These are phyloP conservation scores for Maudiozyma bulderi DNA, from an alignment of 805 yeast species.

Conservation along the genomic window DNA sequence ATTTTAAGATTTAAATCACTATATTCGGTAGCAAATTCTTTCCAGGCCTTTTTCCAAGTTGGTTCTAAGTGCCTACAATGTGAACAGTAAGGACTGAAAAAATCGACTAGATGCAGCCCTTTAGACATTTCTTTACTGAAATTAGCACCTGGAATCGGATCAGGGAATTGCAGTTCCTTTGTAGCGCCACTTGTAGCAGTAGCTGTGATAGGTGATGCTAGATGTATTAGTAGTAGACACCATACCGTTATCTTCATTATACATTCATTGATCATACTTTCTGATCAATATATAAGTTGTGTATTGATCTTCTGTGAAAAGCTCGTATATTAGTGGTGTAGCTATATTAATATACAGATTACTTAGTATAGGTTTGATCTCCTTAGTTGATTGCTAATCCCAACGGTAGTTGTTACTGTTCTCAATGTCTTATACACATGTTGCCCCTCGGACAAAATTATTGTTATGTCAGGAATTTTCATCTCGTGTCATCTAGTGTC, in stretches of 20 bases:
- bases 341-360: too few species aligned
- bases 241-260: neutral
- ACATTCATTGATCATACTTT: too few species aligned
- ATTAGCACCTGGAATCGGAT: conserved; percentile 37
- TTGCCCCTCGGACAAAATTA: too few species aligned
- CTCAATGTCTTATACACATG: too few species aligned
- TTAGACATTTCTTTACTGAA: conserved; percentile 42
- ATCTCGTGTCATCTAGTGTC: too few species aligned
- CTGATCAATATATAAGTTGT: too few species aligned
- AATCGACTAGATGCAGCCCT: conserved; percentile 71
- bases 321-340: too few species aligned
- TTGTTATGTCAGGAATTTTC: too few species aligned
- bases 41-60: conserved; percentile 63
- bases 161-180: conserved; percentile 33
- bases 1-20: conserved; percentile 38
- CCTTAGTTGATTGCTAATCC: too few species aligned
- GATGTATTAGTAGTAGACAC: neutral
- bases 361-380: too few species aligned
- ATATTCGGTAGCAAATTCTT: conserved; percentile 37
- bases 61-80: conserved; percentile 82
- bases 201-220: neutral
- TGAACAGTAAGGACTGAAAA: conserved; percentile 79
- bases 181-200: neutral
- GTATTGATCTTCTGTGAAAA: too few species aligned
- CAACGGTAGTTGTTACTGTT: too few species aligned